Conservation (phyloP, 2,329 filamentous ascomycete genomes). For the Phialophora chinensis region DNA sequence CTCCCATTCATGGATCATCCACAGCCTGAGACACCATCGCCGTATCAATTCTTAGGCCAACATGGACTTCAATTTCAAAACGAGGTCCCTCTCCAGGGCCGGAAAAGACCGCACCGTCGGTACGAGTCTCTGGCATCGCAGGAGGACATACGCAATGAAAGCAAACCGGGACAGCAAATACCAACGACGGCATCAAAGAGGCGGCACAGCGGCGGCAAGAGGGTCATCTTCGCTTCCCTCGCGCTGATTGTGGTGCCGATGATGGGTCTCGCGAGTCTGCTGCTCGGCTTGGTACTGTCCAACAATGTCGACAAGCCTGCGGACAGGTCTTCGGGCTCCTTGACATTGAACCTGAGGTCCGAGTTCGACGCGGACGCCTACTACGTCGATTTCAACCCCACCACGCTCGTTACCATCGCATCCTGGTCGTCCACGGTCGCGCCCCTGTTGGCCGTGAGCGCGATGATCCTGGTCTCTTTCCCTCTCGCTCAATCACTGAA, state of each 20-base stretch:
- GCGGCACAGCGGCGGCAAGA: constrained; percentile 1
- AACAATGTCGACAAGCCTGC: constrained; percentile 1
- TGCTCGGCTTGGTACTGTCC: constrained; percentile 12
- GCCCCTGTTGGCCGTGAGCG: constrained; percentile 38
- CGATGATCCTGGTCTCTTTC: constrained; percentile 40
- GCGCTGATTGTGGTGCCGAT: constrained; percentile 10
- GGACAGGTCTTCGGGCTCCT: neutral
- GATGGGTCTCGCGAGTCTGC: constrained; percentile 7
- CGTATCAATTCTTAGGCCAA: neutral
- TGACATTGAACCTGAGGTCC: neutral
- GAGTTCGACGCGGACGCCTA: constrained; percentile 28
- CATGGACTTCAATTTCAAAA: neutral
- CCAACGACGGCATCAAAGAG: neutral
- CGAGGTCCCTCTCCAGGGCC: constrained; percentile 4
- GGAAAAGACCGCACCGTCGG: neutral
- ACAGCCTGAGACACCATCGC: neutral
- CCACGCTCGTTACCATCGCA: constrained; percentile 36
- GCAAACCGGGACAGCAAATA: neutral
- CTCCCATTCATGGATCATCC: constrained; percentile 1
- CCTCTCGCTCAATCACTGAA: constrained; percentile 33
- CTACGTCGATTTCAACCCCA: constrained; percentile 37
- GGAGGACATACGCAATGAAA: neutral
- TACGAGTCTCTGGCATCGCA: neutral
- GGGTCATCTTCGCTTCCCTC: constrained; percentile 7
- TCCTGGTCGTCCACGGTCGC: constrained; percentile 41